Conservation (phyloP, 2,329 filamentous ascomycete genomes). For the Fusarium pseudonygamai region DNA sequence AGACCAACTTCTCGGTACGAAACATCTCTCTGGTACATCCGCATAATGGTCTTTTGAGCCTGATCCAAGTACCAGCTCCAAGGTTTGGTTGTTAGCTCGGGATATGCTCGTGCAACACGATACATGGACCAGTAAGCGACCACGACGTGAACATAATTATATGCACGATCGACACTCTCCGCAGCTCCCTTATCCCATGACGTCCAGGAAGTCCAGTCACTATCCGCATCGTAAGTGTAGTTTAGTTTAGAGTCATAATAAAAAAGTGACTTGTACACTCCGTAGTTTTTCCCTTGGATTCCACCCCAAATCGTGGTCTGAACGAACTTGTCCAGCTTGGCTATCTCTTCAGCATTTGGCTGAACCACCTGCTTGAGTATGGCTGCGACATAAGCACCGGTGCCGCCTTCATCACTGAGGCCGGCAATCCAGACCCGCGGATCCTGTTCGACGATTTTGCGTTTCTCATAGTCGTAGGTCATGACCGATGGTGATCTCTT, state of each 20-base stretch:
- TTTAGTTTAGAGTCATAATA: conserved; percentile 61
- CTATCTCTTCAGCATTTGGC: conserved; percentile 59
- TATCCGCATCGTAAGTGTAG: conserved; percentile 55
- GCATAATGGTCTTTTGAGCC: conserved; percentile 60
- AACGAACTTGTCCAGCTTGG: conserved; percentile 64
- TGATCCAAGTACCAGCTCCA: conserved; percentile 66
- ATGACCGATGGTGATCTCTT: conserved; percentile 63
- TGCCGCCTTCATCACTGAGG: conserved; percentile 68
- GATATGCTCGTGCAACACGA: conserved; percentile 60
- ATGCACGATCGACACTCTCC: conserved; percentile 60
- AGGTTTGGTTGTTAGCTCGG: conserved; percentile 52
- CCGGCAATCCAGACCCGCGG: conserved; percentile 67
- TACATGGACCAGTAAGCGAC: conserved; percentile 68
- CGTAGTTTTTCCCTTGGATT: conserved; percentile 58
- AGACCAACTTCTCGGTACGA: conserved; percentile 59
- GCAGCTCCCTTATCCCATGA: conserved; percentile 61
- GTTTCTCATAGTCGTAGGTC: conserved; percentile 63
- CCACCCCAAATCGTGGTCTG: conserved; percentile 60
- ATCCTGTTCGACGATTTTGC: conserved; percentile 56
- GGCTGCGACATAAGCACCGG: conserved; percentile 64
- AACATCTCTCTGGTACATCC: conserved; percentile 51
- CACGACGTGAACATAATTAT: conserved; percentile 67
- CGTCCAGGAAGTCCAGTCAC: conserved; percentile 61
- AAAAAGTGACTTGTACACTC: conserved; percentile 65
- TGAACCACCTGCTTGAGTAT: conserved; percentile 64